Evolutionary conservation across 345 rosid genomes (phyloP).

Genomic region (Pistacia integerrima): DNA sequence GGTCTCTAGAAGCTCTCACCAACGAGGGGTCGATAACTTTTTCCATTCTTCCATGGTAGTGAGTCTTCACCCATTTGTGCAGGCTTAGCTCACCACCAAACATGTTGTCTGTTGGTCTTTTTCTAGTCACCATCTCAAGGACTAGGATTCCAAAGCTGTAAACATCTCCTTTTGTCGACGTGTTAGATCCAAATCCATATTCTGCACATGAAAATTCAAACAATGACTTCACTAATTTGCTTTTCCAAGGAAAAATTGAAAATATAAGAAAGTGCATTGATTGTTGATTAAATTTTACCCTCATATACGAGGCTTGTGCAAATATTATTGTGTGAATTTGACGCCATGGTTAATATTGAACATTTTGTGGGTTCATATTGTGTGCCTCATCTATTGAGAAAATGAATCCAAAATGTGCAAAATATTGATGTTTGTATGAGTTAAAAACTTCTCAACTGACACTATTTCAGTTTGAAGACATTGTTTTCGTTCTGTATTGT

Average conservation of each 20-base stretch:
- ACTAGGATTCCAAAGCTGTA: slow-evolving; percentile 62
- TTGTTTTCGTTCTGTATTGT: neutral
- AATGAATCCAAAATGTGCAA: neutral
- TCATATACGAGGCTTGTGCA: neutral
- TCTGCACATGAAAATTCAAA: slow-evolving; percentile 26
- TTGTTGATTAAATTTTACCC: neutral
- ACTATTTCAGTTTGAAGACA: neutral
- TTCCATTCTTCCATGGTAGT: slow-evolving; percentile 41
- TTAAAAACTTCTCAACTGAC: neutral
- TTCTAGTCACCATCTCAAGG: slow-evolving; percentile 59
- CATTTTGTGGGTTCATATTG: neutral
- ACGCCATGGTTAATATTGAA: neutral
- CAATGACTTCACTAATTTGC: neutral
- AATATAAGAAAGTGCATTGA: neutral
- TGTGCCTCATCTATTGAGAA: neutral
- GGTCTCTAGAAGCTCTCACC: slow-evolving; percentile 40
- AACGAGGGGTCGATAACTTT: slow-evolving; percentile 46
- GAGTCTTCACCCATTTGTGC: slow-evolving; percentile 51
- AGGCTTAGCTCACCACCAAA: slow-evolving; percentile 43
- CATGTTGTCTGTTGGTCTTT: slow-evolving; percentile 56
- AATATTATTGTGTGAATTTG: neutral
- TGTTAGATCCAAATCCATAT: slow-evolving; percentile 50
- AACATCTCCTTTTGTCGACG: slow-evolving; percentile 58
- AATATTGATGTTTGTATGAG: neutral
- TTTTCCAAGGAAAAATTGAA: neutral